Percentiles rank a stretch among this genome's conserved stretches.
phyloP scores from a whole-genome alignment of 2,329 filamentous ascomycete genomes.

The Fusarium coffeatum region DNA sequence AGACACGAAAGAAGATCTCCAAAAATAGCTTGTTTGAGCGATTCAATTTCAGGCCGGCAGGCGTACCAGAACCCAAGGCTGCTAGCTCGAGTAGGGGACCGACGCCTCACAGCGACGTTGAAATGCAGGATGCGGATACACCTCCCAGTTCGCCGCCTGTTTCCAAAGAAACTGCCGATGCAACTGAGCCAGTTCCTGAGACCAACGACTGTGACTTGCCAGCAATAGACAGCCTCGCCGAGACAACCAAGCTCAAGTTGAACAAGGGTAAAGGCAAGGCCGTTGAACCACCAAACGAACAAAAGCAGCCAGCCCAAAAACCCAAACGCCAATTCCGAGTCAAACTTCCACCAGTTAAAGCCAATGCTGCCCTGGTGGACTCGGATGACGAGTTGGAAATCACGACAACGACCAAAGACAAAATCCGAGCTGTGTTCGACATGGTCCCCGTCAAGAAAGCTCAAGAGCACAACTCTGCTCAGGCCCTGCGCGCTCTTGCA shows the following conservation, averaged over 20 bases:
- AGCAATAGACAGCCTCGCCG: conserved; percentile 52
- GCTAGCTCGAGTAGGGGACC: conserved; percentile 67
- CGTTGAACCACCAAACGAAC: conserved; percentile 26
- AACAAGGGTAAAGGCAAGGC: conserved; percentile 74
- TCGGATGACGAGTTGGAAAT: conserved; percentile 76
- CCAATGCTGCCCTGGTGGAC: conserved; percentile 56
- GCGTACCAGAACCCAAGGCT: conserved; percentile 51
- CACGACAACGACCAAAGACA: conserved; percentile 60
- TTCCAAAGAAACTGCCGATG: conserved; percentile 46
- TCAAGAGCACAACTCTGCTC: conserved; percentile 72
- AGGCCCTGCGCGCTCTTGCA: conserved; percentile 78
- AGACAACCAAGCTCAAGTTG: conserved; percentile 49
- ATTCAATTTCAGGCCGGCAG: conserved; percentile 77
- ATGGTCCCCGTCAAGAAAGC: conserved; percentile 71
- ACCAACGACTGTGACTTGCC: conserved; percentile 41
- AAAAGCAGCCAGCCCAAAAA: conserved; percentile 45
- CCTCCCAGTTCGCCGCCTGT: conserved; percentile 77
- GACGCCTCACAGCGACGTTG: conserved; percentile 65
- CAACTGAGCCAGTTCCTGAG: conserved; percentile 8
- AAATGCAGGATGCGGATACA: conserved; percentile 66
- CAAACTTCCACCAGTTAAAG: conserved; percentile 57
- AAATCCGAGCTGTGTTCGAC: conserved; percentile 74
- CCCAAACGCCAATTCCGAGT: conserved; percentile 63
- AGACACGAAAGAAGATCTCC: conserved; percentile 90
- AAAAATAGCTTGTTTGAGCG: conserved; percentile 84